Conservation (phyloP, 2,329 filamentous ascomycete genomes). For the Colletotrichum shisoi region DNA sequence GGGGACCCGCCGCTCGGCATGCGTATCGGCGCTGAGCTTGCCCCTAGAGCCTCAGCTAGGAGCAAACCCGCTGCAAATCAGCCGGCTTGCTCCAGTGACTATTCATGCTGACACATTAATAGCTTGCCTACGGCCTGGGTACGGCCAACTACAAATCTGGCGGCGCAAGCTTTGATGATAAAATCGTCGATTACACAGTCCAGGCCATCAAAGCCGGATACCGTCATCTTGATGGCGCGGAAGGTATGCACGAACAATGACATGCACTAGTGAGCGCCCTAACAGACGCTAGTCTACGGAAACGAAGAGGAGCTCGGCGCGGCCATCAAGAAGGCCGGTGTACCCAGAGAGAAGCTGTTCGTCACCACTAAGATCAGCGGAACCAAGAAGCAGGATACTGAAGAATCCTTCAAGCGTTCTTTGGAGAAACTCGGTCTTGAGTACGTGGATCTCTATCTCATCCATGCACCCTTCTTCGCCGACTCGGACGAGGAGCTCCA, state of each 20-base stretch:
- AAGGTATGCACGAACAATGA: constrained; percentile 56
- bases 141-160: constrained; percentile 70
- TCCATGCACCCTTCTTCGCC: constrained; percentile 66
- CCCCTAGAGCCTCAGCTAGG: not conserved
- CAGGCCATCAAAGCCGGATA: constrained; percentile 74
- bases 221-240: constrained; percentile 76
- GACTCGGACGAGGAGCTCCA: constrained; percentile 63
- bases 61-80: not conserved
- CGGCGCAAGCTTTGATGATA: constrained; percentile 62
- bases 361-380: constrained; percentile 68
- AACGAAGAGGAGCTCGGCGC: constrained; percentile 75
- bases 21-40: constrained; percentile 16
- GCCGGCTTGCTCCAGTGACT: not conserved
- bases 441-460: constrained; percentile 76
- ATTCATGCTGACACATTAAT: constrained; percentile 15
- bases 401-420: constrained; percentile 64
- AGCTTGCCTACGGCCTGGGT: constrained; percentile 77
- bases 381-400: constrained; percentile 51
- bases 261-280: constrained; percentile 12
- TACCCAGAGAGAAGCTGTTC: constrained; percentile 73
- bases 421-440: constrained; percentile 72
- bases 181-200: constrained; percentile 59
- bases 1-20: not conserved
- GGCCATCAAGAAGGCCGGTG: constrained; percentile 71
- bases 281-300: constrained; percentile 59